A percentile compares a stretch with the other conserved stretches of the same genome.
Evolutionary conservation across 805 yeast species (phyloP).

Genomic region (Ogataea trehaloabstinens): DNA sequence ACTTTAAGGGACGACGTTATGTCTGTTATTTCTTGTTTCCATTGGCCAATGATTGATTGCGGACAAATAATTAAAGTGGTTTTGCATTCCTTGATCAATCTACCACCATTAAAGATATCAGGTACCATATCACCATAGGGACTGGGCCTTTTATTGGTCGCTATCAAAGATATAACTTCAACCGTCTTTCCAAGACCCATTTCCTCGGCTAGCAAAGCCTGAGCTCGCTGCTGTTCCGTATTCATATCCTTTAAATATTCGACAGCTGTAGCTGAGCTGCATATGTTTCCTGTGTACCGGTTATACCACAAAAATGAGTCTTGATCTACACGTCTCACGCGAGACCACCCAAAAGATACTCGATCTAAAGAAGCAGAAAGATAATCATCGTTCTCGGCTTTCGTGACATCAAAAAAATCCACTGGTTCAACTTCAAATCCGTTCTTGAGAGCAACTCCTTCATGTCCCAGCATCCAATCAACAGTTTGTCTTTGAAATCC

Average conservation of each 20-base stretch:
- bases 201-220: constrained; percentile 84
- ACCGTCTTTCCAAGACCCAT: constrained; percentile 98
- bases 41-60: constrained; percentile 76
- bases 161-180: constrained; percentile 67
- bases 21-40: constrained; percentile 71
- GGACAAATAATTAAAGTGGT: constrained; percentile 88
- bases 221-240: constrained; percentile 31
- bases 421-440: constrained; percentile 16
- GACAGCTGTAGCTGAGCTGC: constrained; percentile 32
- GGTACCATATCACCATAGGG: constrained; percentile 22
- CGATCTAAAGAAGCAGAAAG: constrained; percentile 36
- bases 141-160: constrained; percentile 55
- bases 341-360: constrained; percentile 55
- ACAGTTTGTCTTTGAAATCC: constrained; percentile 55
- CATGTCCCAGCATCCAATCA: constrained; percentile 54
- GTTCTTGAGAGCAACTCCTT: constrained; percentile 40
- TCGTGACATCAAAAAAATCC: constrained; percentile 16
- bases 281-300: constrained; percentile 46
- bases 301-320: constrained; percentile 43
- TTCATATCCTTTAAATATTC: constrained; percentile 20
- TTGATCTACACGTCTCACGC: constrained; percentile 16
- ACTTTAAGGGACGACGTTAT: constrained; percentile 61
- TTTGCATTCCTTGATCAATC: constrained; percentile 49
- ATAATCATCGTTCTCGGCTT: constrained; percentile 18
- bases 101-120: constrained; percentile 40